Evolutionary conservation across 768 basidiomycete species (phyloP).

Genomic region (Termitomyces sp.): DNA sequence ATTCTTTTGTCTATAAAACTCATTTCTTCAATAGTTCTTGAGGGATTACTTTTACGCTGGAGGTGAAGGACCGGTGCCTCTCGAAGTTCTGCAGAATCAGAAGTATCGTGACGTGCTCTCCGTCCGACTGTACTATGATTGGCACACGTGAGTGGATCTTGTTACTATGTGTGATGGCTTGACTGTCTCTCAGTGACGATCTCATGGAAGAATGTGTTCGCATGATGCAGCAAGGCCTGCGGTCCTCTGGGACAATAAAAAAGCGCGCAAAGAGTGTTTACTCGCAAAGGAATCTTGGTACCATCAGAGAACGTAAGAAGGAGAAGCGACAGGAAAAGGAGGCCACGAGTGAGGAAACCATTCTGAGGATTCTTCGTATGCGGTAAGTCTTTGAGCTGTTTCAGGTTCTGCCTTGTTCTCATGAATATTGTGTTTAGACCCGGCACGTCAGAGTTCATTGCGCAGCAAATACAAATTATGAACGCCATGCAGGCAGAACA

Average conservation of each 20-base stretch:
- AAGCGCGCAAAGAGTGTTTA: slow-evolving; percentile 93
- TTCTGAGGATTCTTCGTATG: slow-evolving; percentile 94
- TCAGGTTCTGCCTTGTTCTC: background rate
- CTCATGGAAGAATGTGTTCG: slow-evolving; percentile 94
- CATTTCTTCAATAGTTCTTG: slow-evolving; percentile 57
- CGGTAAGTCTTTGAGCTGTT: slow-evolving; percentile 42
- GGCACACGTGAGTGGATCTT: slow-evolving; percentile 65
- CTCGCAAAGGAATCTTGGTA: slow-evolving; percentile 89
- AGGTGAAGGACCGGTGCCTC: slow-evolving; percentile 85
- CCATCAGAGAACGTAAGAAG: slow-evolving; percentile 89
- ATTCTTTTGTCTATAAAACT: background rate
- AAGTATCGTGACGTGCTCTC: slow-evolving; percentile 91
- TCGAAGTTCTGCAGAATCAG: slow-evolving; percentile 85
- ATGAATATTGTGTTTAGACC: slow-evolving; percentile 38
- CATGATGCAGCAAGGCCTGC: slow-evolving; percentile 86
- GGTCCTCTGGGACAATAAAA: slow-evolving; percentile 68
- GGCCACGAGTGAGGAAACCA: slow-evolving; percentile 78
- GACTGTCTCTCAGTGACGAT: slow-evolving; percentile 46
- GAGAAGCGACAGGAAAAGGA: slow-evolving; percentile 85
- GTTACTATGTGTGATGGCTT: slow-evolving; percentile 2
- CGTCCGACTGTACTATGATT: slow-evolving; percentile 93
- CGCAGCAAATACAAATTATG: slow-evolving; percentile 82
- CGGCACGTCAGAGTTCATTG: slow-evolving; percentile 79
- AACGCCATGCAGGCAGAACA: slow-evolving; percentile 79
- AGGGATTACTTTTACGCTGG: slow-evolving; percentile 93